Evolutionary conservation across 2,329 filamentous ascomycete genomes (phyloP).

Genomic region (Penicillium brasilianum): DNA sequence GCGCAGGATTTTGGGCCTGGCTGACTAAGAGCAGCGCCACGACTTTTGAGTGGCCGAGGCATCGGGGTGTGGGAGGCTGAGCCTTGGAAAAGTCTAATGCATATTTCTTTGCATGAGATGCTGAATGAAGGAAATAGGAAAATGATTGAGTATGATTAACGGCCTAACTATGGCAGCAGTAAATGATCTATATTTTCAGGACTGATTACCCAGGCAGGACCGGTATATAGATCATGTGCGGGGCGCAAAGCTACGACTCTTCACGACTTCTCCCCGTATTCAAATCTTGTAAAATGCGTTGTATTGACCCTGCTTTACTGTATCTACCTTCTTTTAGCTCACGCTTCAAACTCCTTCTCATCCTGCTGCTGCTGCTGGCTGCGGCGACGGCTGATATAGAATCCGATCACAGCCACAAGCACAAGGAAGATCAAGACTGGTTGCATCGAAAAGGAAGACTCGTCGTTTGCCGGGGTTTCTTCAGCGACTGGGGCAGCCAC

Average conservation of each 20-base stretch:
- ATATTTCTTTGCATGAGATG: neutral
- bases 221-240: too few species aligned
- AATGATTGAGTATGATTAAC: too few species aligned
- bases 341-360: slow-evolving; percentile 26
- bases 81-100: neutral
- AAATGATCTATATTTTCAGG: too few species aligned
- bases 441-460: slow-evolving; percentile 23
- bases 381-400: slow-evolving; percentile 27
- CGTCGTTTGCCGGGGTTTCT: slow-evolving; percentile 13
- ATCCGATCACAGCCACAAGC: slow-evolving; percentile 26
- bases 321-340: neutral
- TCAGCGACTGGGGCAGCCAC: slow-evolving; percentile 8
- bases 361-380: slow-evolving; percentile 21
- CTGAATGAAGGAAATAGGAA: neutral
- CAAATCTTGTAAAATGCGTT: neutral
- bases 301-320: neutral
- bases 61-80: neutral
- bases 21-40: slow-evolving; percentile 23
- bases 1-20: slow-evolving; percentile 7
- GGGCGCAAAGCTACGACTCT: neutral
- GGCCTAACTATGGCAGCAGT: too few species aligned
- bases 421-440: slow-evolving; percentile 26
- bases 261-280: neutral
- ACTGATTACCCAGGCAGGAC: too few species aligned
- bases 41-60: slow-evolving; percentile 11